Base-by-base conservation (phyloP, 176 grass and related monocot genomes). In the Canna indica region DNA sequence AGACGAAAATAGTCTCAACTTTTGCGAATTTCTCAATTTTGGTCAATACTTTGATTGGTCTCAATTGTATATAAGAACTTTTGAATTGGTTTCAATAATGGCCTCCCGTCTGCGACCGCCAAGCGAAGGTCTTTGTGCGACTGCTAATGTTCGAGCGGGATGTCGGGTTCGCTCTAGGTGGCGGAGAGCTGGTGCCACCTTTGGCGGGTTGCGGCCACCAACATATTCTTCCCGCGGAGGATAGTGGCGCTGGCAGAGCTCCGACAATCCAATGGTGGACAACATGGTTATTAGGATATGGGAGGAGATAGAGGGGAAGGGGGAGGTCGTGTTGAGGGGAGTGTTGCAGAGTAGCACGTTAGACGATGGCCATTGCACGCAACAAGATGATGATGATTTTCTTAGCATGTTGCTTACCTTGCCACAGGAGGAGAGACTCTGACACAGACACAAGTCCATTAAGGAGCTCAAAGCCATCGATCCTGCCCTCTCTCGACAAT, bases 401-500 rank as follows among this genome's bases (percentile, higher is more conserved):
- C 79, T 82, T 12, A 68, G 80, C 67, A 56, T 79, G 47, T 71
- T 86, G 66, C 71, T 86, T 44, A 13, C 35, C 2, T 17, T 86
- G 30, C 67, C 67, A 28, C 26, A 79, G 42, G 80, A 86, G 15
- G 84, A 82, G 59, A 75, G 26, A 5, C 20, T 86, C 0, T 17
- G 84, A 82, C 20, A 34, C 67, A 16, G 84, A 82, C 74, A 99
- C 72, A 83, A 73, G 52, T 69, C 35, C 32, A 90, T 99, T 25
- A 77, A 71, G 18, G 94, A 99, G 77, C 81, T 88, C 64, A 90
- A 90, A 75, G 79, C 82, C 44, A 84, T 71, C 57, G 68, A 90
- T 44, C 67, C 71, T 14, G 77, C 80, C 6, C 84, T 99, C 5
- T 89, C 94, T 11, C 0, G 90, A 90, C 68, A 99, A 99, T 76